Evolutionary conservation across 2,329 filamentous ascomycete genomes (phyloP), one percentile per base, ranked within the genome.

Genomic region (Hypoxylon sp.): DNA sequence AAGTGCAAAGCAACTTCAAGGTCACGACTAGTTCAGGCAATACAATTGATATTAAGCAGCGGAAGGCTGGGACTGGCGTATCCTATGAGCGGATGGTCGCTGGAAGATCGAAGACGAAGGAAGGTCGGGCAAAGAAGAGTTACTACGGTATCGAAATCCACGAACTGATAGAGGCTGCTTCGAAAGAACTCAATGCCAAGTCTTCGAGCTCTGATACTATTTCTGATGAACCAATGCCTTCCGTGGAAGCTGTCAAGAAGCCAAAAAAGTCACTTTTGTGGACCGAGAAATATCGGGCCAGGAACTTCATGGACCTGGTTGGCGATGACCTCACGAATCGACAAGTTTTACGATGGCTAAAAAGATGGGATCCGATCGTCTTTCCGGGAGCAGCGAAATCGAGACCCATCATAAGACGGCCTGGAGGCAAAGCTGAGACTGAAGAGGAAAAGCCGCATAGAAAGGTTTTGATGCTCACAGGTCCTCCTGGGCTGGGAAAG

Each of bases 141-240:
- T 98, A 95, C 81, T 99, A 97, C 78, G 96, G 96, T 8, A 91
- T 99, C 71, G 91, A 97, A 51, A 96, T 99, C 35, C 94, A 98
- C 79, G 85, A 89, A 61, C 83, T 99, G 42, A 86, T 98, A 64
- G 90, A 92, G 63, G 87, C 91, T 14, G 92, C 92, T 2, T 83
- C 88, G 59, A 86, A 87, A 20, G 89, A 94, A 69, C 81, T 87
- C 8, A 81, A 84, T 40, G 72, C 72, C 77, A 75, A 77, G 74
- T 57, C 76, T 76, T 33, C 69, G 65, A 64, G 61, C 70, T 1
- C 74, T 70, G 53, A 71, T 17, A n/a, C 73, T 1, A 53, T 68
- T 14, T 73, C 79, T 0, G 79, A 80, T 48, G 74, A 77, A 6
- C 80, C 83, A 1, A 71, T 85, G 14, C 79, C 73, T 22, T 85